Evolutionary conservation across 2,329 filamentous ascomycete genomes (phyloP).

Genomic region (Colletotrichum scovillei): DNA sequence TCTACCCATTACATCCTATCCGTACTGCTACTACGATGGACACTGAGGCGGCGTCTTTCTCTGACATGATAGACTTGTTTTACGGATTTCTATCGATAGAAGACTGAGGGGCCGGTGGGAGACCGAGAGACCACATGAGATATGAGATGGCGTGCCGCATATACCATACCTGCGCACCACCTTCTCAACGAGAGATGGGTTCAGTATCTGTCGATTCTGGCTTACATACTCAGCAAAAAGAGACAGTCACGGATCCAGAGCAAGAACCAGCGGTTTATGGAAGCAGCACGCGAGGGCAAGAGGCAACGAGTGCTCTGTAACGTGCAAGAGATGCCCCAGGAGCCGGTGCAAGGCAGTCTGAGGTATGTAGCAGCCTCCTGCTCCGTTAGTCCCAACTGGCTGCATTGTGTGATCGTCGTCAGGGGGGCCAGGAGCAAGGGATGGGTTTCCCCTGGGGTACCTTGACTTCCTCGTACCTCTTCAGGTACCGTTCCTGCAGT

Average conservation of each 20-base stretch:
- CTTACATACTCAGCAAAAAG: background rate
- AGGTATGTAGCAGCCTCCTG: constrained; percentile 32
- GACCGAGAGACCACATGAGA: too few species aligned
- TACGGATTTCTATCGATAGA: background rate
- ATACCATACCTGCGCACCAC: background rate
- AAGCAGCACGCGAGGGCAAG: background rate
- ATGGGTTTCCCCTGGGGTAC: background rate
- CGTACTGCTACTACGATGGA: background rate
- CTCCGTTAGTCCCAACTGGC: constrained; percentile 6
- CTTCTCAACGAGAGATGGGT: background rate
- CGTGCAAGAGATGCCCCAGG: background rate
- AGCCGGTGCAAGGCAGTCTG: constrained; percentile 20
- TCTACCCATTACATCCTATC: background rate
- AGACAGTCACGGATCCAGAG: background rate
- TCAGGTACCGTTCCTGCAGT: background rate
- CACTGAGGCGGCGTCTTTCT: background rate
- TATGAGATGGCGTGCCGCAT: background rate
- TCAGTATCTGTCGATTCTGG: background rate
- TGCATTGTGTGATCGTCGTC: constrained; percentile 32
- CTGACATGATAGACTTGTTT: background rate
- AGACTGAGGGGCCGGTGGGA: background rate
- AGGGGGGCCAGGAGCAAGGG: background rate
- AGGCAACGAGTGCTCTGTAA: background rate
- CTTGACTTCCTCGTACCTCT: background rate
- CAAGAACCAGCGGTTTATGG: background rate